Percentiles rank a stretch among this genome's conserved stretches.
Conservation (phyloP, 495 filamentous ascomycete species). For the Ascobolus immersus region DNA sequence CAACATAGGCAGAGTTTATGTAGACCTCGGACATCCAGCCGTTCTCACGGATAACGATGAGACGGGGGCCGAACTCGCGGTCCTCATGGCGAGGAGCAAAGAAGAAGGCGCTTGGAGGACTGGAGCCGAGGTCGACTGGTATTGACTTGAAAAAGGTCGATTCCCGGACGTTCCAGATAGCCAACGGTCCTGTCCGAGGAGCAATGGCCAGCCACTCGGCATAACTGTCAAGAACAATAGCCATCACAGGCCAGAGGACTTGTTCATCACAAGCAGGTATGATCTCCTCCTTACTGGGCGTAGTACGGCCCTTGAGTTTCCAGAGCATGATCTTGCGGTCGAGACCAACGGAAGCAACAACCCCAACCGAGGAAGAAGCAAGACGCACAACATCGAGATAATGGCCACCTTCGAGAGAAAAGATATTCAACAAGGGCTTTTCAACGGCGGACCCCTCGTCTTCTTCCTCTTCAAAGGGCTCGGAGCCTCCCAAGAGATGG, state of each 20-base stretch:
- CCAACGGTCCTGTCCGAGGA: conserved; percentile 26
- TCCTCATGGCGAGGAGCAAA: conserved; percentile 20
- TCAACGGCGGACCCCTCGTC: conserved; percentile 19
- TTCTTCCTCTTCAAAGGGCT: conserved; percentile 17
- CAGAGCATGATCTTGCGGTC: conserved; percentile 37
- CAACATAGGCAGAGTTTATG: conserved; percentile 7
- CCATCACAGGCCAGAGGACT: conserved; percentile 26
- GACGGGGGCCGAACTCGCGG: conserved; percentile 7
- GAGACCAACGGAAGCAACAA: conserved; percentile 38
- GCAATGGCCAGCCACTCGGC: conserved; percentile 38
- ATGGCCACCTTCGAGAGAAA: conserved; percentile 33
- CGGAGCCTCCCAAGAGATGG: conserved; percentile 32
- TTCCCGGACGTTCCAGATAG: conserved; percentile 31
- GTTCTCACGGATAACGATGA: conserved; percentile 32
- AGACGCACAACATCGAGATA: conserved; percentile 37
- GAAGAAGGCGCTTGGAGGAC: conserved; percentile 31
- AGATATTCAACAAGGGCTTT: conserved; percentile 27
- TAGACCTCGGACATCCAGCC: conserved; percentile 30
- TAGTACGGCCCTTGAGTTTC: conserved; percentile 21
- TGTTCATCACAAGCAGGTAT: conserved; percentile 13
- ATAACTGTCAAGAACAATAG: conserved; percentile 31
- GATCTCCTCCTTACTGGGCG: conserved; percentile 12
- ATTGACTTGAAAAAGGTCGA: conserved; percentile 24
- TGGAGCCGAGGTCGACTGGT: conserved; percentile 24
- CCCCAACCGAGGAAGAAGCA: conserved; percentile 27